Base-by-base conservation (phyloP, 208 protist genomes). In the Strigomonas galati region DNA sequence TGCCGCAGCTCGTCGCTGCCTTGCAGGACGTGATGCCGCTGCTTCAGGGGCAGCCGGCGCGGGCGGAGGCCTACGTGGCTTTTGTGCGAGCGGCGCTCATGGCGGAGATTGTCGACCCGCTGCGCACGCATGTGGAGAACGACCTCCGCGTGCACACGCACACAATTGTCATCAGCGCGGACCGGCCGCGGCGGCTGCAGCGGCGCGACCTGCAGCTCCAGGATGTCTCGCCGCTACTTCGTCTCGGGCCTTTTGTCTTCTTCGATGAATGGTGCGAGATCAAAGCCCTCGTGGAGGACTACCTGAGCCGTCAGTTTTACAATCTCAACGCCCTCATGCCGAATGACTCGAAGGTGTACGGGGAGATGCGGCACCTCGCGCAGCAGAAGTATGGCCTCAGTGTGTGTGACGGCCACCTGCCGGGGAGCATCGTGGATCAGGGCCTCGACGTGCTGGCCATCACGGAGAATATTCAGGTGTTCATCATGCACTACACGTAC, bases 391-490 rank as follows among this genome's bases (percentile, higher is more conserved):
- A 98, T 68, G 86, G 88, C 26, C 71, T 99, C 15, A 48, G 68
- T 15, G 71, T 82, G 44, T 65, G 78, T 14, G 94, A 98, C 61
- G 84, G 91, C 7, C 87, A 96, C 76, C 86, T 99, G 14, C 97
- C 97, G 9, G 84, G 90, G 19, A 84, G 88, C 62, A 97, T 97
- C 12, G 79, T 97, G 4, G 94, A 98, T 62, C 97, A 98, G 71
- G 93, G 96, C 12, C 71, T 99, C 0, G 98, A 99, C 72, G 91
- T 99, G 21, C 82, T 99, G 1, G 96, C 98, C 51, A 98, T 99
- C 70, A 99, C 98, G 75, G 85, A 98, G 65, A 97, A 98, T 77
- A 98, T 99, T 60, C 94, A 99, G 53, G 76, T 98, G 27, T 99
- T 99, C 76, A 97, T 99, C 15, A 62, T 81, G 0, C 78, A 91